These are phyloP conservation scores for Myriosclerotinia scirpicola DNA, from an alignment of 2,329 filamentous ascomycete species.

Conservation along the genomic window DNA sequence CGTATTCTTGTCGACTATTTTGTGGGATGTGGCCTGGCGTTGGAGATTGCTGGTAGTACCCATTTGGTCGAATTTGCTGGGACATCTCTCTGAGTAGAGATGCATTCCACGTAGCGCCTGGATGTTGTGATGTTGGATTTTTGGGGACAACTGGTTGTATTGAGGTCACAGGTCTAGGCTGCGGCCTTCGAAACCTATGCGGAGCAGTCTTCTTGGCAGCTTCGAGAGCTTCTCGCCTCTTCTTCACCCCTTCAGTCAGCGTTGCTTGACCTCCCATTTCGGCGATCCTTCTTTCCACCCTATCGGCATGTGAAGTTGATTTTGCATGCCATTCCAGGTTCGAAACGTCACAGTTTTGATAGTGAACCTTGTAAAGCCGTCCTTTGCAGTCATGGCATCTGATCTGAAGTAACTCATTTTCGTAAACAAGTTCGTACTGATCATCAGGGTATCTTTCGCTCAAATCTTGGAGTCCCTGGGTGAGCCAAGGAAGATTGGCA, in stretches of 20 bases:
- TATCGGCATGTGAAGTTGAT: constrained; percentile 7
- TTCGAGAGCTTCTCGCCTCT: constrained; percentile 12
- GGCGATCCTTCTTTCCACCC: constrained; percentile 13
- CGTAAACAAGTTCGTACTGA: constrained; percentile 14
- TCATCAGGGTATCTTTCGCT: constrained; percentile 20
- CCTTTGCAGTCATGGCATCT: constrained; percentile 18
- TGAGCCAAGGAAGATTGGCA: constrained; percentile 22
- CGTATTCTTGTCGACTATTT: not conserved
- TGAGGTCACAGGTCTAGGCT: not conserved
- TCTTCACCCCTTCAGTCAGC: constrained; percentile 7
- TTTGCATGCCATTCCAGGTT: constrained; percentile 22
- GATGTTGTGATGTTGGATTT: not conserved
- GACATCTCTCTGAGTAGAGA: not conserved
- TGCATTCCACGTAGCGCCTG: constrained; percentile 2
- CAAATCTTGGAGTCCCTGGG: constrained; percentile 16
- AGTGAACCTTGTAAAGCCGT: constrained; percentile 21
- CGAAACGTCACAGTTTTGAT: constrained; percentile 22
- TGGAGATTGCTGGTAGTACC: not conserved
- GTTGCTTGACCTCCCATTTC: constrained; percentile 1
- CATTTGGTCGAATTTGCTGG: not conserved
- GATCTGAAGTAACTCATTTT: constrained; percentile 9
- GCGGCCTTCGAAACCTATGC: constrained; percentile 2
- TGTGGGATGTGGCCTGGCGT: not conserved
- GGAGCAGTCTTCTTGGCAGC: constrained; percentile 6
- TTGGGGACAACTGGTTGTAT: not conserved